Base-by-base conservation (phyloP, 371 early-diverging fungal genomes). In the Fennellomyces sp. region DNA sequence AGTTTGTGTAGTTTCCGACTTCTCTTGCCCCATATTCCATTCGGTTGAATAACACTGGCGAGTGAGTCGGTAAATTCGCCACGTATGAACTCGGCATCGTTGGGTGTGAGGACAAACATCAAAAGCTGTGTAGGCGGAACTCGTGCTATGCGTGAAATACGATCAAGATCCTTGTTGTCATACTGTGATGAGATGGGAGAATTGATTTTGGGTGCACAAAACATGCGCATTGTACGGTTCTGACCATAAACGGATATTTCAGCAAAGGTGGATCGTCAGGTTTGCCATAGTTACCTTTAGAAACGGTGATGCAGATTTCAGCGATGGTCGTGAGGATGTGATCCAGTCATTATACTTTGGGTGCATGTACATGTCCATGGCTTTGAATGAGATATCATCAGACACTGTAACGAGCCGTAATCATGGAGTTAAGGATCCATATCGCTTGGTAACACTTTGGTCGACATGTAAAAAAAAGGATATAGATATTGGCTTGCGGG, bases 121-220 rank as follows among this genome's bases (percentile, higher is more conserved):
- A 78, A 25, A 2, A 67, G 38, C 3, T 72, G 63, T 2, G 75
- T 73, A 10, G 78, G 69, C 0, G 75, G 71, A 35, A 75, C 60
- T 2, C 67, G 50, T 31, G 72, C 70, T 6, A 72, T 50, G 13
- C 63, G 52, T 8, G 45, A 59, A 5, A 50, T 39, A 6, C 69
- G 54, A 6, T 52, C 52, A 1, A 69, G 12, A 11, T 26, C 36
- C 5, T 33, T 26, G 17, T 67, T 62, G 27, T 47, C 28, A 30
- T 63, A 59, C 29, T 64, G 48, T 5, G 45, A 49, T 10, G 36
- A 19, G 1, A 69, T 50, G 10, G 67, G 66, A 5, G 66, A 31
- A 13, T 70, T 70, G 21, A 56, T 53, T 51, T 67, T 66, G 1
- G 66, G 53, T 29, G 53, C 59, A 39, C 69, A 69, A 11, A 69